phyloP scores from a whole-genome alignment of 768 basidiomycete genomes.

The Dictyophora rubrovolvata region DNA sequence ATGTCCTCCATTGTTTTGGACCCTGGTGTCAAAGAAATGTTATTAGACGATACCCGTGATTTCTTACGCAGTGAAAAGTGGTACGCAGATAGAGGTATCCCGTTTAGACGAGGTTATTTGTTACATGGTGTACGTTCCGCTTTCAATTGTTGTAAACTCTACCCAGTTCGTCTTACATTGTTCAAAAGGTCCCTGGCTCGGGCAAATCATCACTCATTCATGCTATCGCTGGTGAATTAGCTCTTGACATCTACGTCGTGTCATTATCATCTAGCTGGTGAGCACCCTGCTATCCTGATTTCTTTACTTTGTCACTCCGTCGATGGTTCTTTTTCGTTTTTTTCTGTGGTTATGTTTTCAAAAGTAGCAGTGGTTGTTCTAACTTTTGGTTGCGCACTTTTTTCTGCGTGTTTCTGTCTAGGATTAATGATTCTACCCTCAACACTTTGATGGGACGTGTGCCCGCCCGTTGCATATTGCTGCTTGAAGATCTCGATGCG shows the following conservation, averaged over 20 bases:
- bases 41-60: constrained; percentile 70
- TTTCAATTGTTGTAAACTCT: not conserved
- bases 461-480: constrained; percentile 73
- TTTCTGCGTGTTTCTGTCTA: not conserved
- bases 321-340: not conserved
- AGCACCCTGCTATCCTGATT: constrained; percentile 1
- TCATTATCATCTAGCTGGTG: constrained; percentile 73
- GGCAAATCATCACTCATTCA: constrained; percentile 81
- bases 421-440: constrained; percentile 74
- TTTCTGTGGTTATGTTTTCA: not conserved
- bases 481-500: constrained; percentile 86
- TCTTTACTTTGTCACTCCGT: constrained; percentile 4
- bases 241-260: constrained; percentile 87
- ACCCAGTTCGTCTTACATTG: not conserved
- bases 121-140: constrained; percentile 47
- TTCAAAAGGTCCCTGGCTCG: constrained; percentile 50
- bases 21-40: constrained; percentile 84
- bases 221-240: constrained; percentile 77
- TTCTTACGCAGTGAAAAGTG: constrained; percentile 84
- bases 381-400: not conserved
- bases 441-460: constrained; percentile 82
- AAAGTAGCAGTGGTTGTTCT: not conserved
- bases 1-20: constrained; percentile 80
- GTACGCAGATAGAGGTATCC: constrained; percentile 91
- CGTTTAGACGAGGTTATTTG: constrained; percentile 82